Conservation (phyloP, 1,139 yeast species). For the Barnettozyma hawaiiensis region DNA sequence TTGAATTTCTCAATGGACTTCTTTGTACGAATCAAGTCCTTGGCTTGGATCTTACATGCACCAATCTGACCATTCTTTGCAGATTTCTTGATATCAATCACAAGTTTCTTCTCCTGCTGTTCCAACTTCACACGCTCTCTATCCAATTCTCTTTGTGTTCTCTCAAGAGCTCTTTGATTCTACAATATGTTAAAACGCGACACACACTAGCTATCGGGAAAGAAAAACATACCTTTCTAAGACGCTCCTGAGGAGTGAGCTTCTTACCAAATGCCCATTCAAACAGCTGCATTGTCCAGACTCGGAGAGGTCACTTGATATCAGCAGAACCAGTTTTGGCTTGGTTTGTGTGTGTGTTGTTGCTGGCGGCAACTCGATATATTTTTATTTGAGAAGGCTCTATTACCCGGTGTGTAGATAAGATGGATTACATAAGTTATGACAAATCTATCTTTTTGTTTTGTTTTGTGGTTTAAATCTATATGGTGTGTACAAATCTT, state of each 20-base stretch:
- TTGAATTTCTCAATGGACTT: conserved; percentile 79
- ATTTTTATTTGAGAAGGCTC: neutral
- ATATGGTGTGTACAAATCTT: too few species aligned
- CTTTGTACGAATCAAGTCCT: conserved; percentile 86
- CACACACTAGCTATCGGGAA: too few species aligned
- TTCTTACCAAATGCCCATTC: conserved; percentile 97
- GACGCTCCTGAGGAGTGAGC: conserved; percentile 89
- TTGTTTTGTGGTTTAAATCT: neutral
- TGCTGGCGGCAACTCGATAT: too few species aligned
- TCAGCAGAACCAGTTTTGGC: too few species aligned
- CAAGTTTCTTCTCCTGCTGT: conserved; percentile 82
- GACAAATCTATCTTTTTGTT: neutral
- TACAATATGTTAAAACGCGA: too few species aligned
- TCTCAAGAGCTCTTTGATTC: conserved; percentile 91
- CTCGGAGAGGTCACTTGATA: too few species aligned
- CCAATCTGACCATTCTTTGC: conserved; percentile 87
- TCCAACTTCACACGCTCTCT: conserved; percentile 84
- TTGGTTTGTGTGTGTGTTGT: neutral
- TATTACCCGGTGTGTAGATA: conserved; percentile 3
- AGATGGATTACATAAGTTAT: neutral
- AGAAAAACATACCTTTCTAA: conserved; percentile 56
- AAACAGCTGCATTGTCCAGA: conserved; percentile 49
- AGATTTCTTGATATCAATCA: conserved; percentile 79
- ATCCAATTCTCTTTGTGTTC: conserved; percentile 88
- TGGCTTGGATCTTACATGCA: conserved; percentile 91